phyloP scores from a whole-genome alignment of 306 rosid genomes.

The Ochetophila trinervis region DNA sequence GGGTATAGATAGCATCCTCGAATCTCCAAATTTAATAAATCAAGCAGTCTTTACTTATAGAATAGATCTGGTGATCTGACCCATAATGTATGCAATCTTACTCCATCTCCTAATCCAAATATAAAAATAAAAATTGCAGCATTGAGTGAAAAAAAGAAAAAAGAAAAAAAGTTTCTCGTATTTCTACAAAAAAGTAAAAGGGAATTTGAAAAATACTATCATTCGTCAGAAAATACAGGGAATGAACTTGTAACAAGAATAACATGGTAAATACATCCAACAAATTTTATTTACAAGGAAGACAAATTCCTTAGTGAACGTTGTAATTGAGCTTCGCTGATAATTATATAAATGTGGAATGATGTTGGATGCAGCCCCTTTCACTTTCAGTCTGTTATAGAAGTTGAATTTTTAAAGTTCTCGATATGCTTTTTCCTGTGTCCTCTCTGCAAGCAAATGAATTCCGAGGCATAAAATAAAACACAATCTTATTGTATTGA shows the following conservation, averaged over 20 bases:
- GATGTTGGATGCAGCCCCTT: background rate
- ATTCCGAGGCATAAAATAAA: background rate
- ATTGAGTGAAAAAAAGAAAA: background rate
- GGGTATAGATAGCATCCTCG: too few species aligned
- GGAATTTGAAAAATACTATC: background rate
- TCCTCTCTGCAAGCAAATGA: background rate
- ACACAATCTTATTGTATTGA: background rate
- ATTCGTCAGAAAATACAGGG: background rate
- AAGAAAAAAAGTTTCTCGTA: background rate
- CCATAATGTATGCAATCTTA: too few species aligned
- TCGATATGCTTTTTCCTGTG: background rate
- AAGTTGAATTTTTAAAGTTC: background rate
- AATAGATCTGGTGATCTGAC: too few species aligned
- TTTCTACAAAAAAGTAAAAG: background rate
- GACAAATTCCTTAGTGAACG: background rate
- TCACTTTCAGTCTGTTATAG: background rate
- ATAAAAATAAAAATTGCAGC: too few species aligned
- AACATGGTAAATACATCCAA: background rate
- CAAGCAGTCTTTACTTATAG: too few species aligned
- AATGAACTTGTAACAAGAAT: background rate
- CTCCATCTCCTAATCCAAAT: too few species aligned
- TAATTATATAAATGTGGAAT: background rate
- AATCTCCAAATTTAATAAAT: too few species aligned
- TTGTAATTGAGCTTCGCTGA: background rate
- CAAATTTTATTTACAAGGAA: slow-evolving; percentile 13